Conservation (phyloP, 352 stramenopile genomes). For the Pythium sukuiense region DNA sequence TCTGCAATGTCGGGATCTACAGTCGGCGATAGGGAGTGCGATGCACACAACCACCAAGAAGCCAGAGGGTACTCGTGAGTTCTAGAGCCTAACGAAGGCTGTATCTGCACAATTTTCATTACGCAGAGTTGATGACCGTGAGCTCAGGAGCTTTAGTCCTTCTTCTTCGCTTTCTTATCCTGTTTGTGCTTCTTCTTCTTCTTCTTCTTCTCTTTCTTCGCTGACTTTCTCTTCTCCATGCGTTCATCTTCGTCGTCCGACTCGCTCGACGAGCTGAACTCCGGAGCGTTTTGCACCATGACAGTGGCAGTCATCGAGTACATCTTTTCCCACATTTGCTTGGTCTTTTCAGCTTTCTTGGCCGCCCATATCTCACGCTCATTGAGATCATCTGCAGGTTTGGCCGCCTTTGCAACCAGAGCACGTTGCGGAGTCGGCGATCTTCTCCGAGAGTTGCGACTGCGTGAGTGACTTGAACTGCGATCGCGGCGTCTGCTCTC, state of each 20-base stretch:
- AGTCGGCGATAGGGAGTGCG: no score
- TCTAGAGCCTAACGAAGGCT: no score
- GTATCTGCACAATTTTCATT: no score
- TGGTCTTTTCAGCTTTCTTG: conserved; percentile 60
- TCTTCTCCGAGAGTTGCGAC: not conserved
- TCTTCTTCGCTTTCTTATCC: conserved; percentile 32
- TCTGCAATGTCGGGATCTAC: no score
- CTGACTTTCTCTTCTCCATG: conserved; percentile 7
- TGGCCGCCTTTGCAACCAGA: not conserved
- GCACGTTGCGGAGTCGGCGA: not conserved
- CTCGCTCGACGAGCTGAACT: conserved; percentile 35
- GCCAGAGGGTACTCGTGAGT: no score
- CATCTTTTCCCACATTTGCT: conserved; percentile 52
- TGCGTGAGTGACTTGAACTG: not conserved
- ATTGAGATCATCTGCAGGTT: not conserved
- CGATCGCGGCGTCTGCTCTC: not conserved
- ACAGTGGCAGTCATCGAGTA: conserved; percentile 34
- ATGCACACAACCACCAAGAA: no score
- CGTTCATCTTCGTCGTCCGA: conserved; percentile 49
- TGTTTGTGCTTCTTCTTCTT: conserved; percentile 26
- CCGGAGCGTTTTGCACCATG: conserved; percentile 50
- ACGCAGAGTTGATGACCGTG: not conserved
- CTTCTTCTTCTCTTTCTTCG: conserved; percentile 23
- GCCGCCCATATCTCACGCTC: conserved; percentile 55
- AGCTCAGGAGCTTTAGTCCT: conserved; percentile 12